Evolutionary conservation across 331 rosid genomes (phyloP).

Genomic region (Pyrus hybrid): DNA sequence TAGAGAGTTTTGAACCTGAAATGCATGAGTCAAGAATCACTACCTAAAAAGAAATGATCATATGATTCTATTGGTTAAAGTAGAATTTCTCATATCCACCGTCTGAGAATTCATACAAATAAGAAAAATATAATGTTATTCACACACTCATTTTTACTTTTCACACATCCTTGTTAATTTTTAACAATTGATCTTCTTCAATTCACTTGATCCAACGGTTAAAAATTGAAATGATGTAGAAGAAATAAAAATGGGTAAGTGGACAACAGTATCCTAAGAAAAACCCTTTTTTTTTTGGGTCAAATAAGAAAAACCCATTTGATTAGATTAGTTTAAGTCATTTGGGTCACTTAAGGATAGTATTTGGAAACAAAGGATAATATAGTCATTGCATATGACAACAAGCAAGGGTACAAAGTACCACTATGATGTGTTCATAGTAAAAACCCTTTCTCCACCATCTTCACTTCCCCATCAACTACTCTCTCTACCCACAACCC

Average conservation of each 20-base stretch:
- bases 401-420: background rate
- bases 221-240: no score
- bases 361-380: background rate
- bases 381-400: background rate
- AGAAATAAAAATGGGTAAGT: no score
- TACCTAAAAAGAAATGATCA: background rate
- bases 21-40: background rate
- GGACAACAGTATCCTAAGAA: no score
- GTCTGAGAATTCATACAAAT: background rate
- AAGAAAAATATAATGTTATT: background rate
- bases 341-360: background rate
- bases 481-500: background rate
- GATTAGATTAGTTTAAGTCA: background rate
- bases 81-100: background rate
- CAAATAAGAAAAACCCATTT: background rate
- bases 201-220: rapidly evolving
- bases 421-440: constrained; percentile 1
- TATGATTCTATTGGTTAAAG: no score
- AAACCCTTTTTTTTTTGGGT: no score
- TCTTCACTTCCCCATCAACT: constrained; percentile 1
- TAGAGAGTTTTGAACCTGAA: no score
- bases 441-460: constrained; percentile 3
- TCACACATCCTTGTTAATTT: no score
- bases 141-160: no score
- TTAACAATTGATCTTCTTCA: no score